Conservation (phyloP, 495 filamentous ascomycete species). For the Podospora fimiseda region DNA sequence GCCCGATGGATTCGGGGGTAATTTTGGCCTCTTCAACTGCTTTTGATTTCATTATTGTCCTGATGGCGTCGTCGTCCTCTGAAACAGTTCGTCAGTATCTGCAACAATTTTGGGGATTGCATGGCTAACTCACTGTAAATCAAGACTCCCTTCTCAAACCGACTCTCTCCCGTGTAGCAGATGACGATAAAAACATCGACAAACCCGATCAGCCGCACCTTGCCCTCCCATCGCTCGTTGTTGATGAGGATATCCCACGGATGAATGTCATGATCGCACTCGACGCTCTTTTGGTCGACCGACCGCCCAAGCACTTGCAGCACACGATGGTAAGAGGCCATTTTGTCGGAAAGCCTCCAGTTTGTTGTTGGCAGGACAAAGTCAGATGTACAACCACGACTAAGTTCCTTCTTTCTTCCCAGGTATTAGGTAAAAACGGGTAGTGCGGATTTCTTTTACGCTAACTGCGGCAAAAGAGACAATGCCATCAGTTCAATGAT, state of each 20-base stretch:
- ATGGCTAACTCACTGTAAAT: slow-evolving; percentile 30
- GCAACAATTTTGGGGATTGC: background rate
- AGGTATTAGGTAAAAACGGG: too few species aligned
- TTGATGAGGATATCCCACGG: slow-evolving; percentile 39
- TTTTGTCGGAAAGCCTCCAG: slow-evolving; percentile 2
- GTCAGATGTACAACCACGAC: too few species aligned
- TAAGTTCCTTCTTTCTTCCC: too few species aligned
- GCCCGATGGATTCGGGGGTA: slow-evolving; percentile 8
- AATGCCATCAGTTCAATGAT: background rate
- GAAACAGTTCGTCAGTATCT: background rate
- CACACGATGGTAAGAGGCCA: slow-evolving; percentile 40
- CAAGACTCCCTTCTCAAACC: slow-evolving; percentile 36
- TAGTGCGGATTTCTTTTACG: too few species aligned
- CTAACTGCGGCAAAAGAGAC: too few species aligned
- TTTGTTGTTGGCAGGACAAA: background rate
- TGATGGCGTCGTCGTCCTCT: slow-evolving; percentile 36
- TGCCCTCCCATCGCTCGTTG: slow-evolving; percentile 34
- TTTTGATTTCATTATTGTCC: slow-evolving; percentile 25
- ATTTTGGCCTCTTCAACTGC: slow-evolving; percentile 14
- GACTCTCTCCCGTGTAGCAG: slow-evolving; percentile 33
- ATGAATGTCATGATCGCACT: slow-evolving; percentile 37
- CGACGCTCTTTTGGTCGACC: slow-evolving; percentile 30
- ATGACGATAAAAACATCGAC: slow-evolving; percentile 39
- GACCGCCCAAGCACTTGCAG: slow-evolving; percentile 33
- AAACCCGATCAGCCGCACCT: slow-evolving; percentile 35